Conservation (phyloP, 1,139 yeast species). For the Blastobotrys serpentis region DNA sequence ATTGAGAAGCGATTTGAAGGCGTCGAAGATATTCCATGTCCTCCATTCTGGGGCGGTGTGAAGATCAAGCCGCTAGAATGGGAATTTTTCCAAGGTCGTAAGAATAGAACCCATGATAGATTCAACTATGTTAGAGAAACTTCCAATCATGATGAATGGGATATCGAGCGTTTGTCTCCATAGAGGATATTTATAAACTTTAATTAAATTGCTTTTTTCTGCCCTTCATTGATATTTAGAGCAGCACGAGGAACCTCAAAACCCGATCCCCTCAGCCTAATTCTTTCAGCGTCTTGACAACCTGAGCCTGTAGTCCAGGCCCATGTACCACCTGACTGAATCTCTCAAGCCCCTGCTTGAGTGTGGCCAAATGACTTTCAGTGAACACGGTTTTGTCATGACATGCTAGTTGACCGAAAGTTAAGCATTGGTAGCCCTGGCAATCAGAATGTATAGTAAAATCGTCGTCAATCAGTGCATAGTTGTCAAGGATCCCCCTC, state of each 20-base stretch:
- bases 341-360: conserved; percentile 3
- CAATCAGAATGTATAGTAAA: conserved; percentile 18
- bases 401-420: conserved; percentile 23
- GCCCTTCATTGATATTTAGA: no score
- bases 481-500: background rate
- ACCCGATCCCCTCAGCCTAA: conserved; percentile 6
- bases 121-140: conserved; percentile 63
- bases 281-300: conserved; percentile 15
- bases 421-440: conserved; percentile 25
- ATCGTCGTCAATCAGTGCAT: background rate
- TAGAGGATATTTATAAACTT: conserved; percentile 29
- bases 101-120: conserved; percentile 87
- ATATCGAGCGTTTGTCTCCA: conserved; percentile 71
- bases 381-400: conserved; percentile 3
- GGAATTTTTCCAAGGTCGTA: conserved; percentile 97
- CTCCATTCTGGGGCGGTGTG: conserved; percentile 94
- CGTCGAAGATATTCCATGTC: conserved; percentile 69
- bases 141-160: conserved; percentile 51
- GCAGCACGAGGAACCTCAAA: background rate
- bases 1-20: conserved; percentile 59
- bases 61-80: conserved; percentile 83
- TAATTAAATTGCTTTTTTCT: no score
- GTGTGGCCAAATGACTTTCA: background rate
- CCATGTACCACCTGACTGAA: conserved; percentile 21
- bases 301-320: conserved; percentile 22